Evolutionary conservation across 129 eudicot genomes (phyloP).

Genomic region (Dittrichia graveolens): DNA sequence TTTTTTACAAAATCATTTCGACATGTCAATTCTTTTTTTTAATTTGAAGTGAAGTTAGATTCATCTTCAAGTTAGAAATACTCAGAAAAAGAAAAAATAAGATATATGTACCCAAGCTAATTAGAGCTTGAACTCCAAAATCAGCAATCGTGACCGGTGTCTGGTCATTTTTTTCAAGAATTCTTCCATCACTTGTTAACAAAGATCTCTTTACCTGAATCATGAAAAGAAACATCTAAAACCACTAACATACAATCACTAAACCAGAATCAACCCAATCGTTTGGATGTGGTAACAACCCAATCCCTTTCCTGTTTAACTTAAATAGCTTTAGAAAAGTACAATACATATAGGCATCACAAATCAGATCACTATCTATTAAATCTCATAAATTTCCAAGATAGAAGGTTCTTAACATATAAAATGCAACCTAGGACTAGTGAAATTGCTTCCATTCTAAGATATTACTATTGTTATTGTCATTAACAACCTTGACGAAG

Average conservation of each 20-base stretch:
- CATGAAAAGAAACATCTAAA: slow-evolving; percentile 9
- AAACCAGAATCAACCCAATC: no score
- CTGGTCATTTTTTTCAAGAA: slow-evolving; percentile 72
- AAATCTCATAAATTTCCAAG: slow-evolving; percentile 3
- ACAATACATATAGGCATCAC: neutral
- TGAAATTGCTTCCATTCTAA: slow-evolving; percentile 1
- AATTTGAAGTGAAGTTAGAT: neutral
- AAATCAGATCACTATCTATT: neutral
- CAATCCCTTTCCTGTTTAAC: no score
- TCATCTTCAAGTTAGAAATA: neutral
- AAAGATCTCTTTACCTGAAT: slow-evolving; percentile 74
- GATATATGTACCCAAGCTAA: slow-evolving; percentile 69
- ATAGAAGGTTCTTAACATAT: neutral
- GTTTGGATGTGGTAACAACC: no score
- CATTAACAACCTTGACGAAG: no score
- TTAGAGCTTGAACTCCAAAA: slow-evolving; percentile 89
- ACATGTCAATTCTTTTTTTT: neutral
- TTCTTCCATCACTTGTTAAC: slow-evolving; percentile 64
- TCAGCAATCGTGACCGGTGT: slow-evolving; percentile 95
- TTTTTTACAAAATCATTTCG: neutral
- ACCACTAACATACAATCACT: slow-evolving; percentile 5
- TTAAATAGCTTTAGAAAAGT: neutral
- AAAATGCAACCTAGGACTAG: neutral
- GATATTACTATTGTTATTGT: no score
- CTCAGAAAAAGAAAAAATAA: neutral